A percentile compares a stretch with the other conserved stretches of the same genome.
These are phyloP conservation scores for Debaryomyces prosopidis DNA, from an alignment of 805 yeast species.

Conservation along the genomic window DNA sequence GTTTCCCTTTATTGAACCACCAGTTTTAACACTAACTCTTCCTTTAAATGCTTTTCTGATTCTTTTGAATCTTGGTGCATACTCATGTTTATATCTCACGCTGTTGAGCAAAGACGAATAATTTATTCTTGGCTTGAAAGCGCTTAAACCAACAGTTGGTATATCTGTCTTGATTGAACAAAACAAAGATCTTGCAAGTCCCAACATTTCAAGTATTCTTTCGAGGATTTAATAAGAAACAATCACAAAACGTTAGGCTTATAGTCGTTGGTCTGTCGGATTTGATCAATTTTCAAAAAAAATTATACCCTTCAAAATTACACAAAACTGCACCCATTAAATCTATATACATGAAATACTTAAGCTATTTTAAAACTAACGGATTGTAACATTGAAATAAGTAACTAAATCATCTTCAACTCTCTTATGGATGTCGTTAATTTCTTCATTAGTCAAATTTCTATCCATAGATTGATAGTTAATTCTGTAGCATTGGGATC, in stretches of 20 bases:
- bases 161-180: not conserved
- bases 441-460: slow-evolving; percentile 80
- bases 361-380: slow-evolving; percentile 18
- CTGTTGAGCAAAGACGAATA: not conserved
- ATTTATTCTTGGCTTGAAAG: not conserved
- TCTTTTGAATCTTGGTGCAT: slow-evolving; percentile 72
- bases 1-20: slow-evolving; percentile 91
- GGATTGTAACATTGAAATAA: slow-evolving; percentile 58
- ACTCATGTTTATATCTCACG: slow-evolving; percentile 59
- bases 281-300: not conserved
- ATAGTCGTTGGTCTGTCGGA: not conserved
- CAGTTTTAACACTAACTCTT: slow-evolving; percentile 89
- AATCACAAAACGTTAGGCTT: too few relatives aligned
- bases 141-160: not conserved
- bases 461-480: slow-evolving; percentile 96
- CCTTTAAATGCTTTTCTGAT: slow-evolving; percentile 87
- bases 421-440: slow-evolving; percentile 67
- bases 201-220: slow-evolving; percentile 4
- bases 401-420: slow-evolving; percentile 60
- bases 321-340: slow-evolving; percentile 2
- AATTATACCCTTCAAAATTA: slow-evolving; percentile 1
- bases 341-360: slow-evolving; percentile 3
- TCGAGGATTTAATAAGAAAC: too few relatives aligned
- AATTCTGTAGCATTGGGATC: slow-evolving; percentile 84
- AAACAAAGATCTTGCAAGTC: slow-evolving; percentile 7